Evolutionary conservation across 1,139 yeast species (phyloP).

Genomic region (Meyerozyma smithsonii): DNA sequence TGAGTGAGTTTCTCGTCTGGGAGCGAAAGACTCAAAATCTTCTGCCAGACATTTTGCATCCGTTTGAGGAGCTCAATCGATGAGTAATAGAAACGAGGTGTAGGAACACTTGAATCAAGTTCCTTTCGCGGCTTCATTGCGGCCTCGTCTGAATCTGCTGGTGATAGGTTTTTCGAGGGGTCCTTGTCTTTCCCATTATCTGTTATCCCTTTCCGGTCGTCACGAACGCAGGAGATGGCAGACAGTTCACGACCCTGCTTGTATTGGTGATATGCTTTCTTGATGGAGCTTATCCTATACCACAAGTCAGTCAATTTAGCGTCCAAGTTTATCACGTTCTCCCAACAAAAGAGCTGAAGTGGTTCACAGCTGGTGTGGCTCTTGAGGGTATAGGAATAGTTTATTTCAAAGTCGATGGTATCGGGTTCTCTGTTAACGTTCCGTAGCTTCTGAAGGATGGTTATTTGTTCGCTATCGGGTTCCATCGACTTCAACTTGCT

Average conservation of each 20-base stretch:
- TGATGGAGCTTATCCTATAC: constrained; percentile 38
- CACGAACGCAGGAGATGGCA: neutral
- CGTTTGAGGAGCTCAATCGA: neutral
- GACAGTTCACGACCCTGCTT: constrained; percentile 13
- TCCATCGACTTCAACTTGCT: constrained; percentile 10
- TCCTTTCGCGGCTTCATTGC: neutral
- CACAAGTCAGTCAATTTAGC: constrained; percentile 40
- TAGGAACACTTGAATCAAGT: neutral
- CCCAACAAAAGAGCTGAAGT: constrained; percentile 32
- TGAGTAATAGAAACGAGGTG: neutral
- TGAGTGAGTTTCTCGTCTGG: constrained; percentile 18
- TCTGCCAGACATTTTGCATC: neutral
- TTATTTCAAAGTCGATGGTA: constrained; percentile 18
- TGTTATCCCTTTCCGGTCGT: too few relatives aligned
- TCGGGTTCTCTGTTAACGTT: constrained; percentile 11
- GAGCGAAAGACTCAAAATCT: constrained; percentile 1
- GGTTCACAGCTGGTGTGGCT: constrained; percentile 6
- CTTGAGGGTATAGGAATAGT: constrained; percentile 13
- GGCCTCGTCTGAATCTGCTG: too few relatives aligned
- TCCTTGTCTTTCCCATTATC: too few relatives aligned
- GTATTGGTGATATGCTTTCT: constrained; percentile 37
- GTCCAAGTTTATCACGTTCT: constrained; percentile 36
- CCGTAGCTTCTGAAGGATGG: constrained; percentile 18
- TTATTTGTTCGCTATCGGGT: constrained; percentile 8
- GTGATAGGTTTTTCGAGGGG: too few relatives aligned